phyloP scores from a whole-genome alignment of 2,329 filamentous ascomycete genomes.

The Apiospora pterosperma region DNA sequence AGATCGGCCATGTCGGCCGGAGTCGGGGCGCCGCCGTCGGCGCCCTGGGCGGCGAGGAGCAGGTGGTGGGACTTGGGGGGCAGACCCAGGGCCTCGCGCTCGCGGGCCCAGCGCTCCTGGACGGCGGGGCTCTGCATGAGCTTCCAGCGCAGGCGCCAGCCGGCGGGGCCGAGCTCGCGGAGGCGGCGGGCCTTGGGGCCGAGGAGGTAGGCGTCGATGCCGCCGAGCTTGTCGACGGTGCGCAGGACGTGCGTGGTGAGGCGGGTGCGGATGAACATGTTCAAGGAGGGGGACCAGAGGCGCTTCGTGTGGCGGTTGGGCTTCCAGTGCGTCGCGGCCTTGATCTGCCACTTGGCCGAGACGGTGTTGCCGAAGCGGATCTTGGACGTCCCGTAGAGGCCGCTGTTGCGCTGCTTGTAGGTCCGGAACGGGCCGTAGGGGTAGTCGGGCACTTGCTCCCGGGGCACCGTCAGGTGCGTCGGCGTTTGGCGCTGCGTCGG shows the following conservation, averaged over 20 bases:
- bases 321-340: slow-evolving; percentile 70
- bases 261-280: slow-evolving; percentile 61
- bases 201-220: slow-evolving; percentile 87
- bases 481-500: slow-evolving; percentile 21
- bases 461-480: slow-evolving; percentile 36
- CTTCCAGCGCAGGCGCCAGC: slow-evolving; percentile 87
- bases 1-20: slow-evolving; percentile 32
- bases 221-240: slow-evolving; percentile 80
- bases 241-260: slow-evolving; percentile 67
- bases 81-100: slow-evolving; percentile 66
- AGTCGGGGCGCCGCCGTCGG: slow-evolving; percentile 20
- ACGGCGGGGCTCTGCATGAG: slow-evolving; percentile 75
- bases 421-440: slow-evolving; percentile 66
- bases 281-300: slow-evolving; percentile 62
- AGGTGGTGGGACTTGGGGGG: slow-evolving; percentile 33
- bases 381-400: slow-evolving; percentile 66
- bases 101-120: slow-evolving; percentile 59
- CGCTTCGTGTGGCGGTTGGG: slow-evolving; percentile 70
- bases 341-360: slow-evolving; percentile 62
- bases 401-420: slow-evolving; percentile 79
- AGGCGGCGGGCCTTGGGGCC: slow-evolving; percentile 75
- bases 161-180: slow-evolving; percentile 82
- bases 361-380: slow-evolving; percentile 81
- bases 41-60: slow-evolving; percentile 17
- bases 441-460: slow-evolving; percentile 55